phyloP scores from a whole-genome alignment of 495 filamentous ascomycete genomes.

The Penicillium egyptiacum region DNA sequence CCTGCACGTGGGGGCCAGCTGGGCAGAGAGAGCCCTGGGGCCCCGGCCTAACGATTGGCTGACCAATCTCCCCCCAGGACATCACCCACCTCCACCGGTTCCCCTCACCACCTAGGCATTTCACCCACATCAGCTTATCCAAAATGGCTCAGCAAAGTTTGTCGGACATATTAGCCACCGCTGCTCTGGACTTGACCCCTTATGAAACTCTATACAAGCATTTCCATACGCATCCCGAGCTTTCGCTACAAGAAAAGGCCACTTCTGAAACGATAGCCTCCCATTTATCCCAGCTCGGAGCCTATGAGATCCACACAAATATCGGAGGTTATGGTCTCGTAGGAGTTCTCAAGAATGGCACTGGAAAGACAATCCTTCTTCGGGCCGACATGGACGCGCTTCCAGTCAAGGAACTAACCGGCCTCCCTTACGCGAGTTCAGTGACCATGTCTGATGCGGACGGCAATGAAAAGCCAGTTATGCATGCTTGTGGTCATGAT shows the following conservation, averaged over 20 bases:
- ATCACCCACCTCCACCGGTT: not conserved
- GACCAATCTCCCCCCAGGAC: not conserved
- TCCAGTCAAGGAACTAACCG: conserved; percentile 52
- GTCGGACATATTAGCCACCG: conserved; percentile 25
- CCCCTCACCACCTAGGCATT: not conserved
- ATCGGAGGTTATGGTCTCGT: conserved; percentile 53
- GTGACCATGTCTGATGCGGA: conserved; percentile 44
- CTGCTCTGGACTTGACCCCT: conserved; percentile 28
- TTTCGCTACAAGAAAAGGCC: conserved; percentile 52
- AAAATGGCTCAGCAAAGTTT: conserved; percentile 27
- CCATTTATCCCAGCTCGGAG: conserved; percentile 31
- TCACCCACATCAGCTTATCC: not conserved
- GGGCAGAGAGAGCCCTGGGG: too few relatives aligned
- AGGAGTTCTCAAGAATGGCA: conserved; percentile 47
- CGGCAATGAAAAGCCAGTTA: conserved; percentile 47
- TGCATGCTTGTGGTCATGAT: conserved; percentile 60
- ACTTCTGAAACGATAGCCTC: conserved; percentile 46
- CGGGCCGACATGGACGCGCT: conserved; percentile 57
- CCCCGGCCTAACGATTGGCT: not conserved
- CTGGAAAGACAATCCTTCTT: conserved; percentile 49
- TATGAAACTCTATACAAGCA: conserved; percentile 58
- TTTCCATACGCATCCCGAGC: conserved; percentile 57
- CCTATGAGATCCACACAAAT: conserved; percentile 42
- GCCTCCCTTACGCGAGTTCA: conserved; percentile 49
- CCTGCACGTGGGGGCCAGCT: too few relatives aligned